Evolutionary conservation across 352 stramenopile species (phyloP).

Genomic region (Globisporangium viniferum): DNA sequence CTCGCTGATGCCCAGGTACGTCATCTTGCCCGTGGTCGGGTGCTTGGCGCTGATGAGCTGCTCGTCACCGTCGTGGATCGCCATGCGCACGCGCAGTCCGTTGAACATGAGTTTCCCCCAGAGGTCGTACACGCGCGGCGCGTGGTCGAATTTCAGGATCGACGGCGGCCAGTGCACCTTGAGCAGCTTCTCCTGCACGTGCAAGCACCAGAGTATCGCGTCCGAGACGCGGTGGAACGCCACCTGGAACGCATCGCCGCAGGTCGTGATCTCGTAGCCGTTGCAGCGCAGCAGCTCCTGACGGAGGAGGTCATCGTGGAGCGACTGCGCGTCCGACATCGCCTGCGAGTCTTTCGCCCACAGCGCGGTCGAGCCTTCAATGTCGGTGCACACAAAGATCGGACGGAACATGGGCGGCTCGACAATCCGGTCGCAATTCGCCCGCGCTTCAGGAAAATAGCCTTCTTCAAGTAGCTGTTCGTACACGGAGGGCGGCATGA

Average conservation of each 20-base stretch:
- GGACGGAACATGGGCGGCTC: slow-evolving; percentile 47
- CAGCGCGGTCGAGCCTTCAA: slow-evolving; percentile 71
- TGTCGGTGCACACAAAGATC: slow-evolving; percentile 82
- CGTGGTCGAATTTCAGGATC: slow-evolving; percentile 42
- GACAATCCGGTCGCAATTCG: slow-evolving; percentile 31
- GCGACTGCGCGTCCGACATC: slow-evolving; percentile 64
- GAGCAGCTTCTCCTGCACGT: slow-evolving; percentile 64
- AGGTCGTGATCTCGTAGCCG: slow-evolving; percentile 82
- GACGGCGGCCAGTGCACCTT: slow-evolving; percentile 49
- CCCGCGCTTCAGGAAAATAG: slow-evolving; percentile 44
- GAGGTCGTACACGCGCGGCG: slow-evolving; percentile 42
- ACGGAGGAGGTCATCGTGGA: slow-evolving; percentile 72
- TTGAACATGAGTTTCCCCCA: slow-evolving; percentile 64
- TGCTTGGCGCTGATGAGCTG: slow-evolving; percentile 64
- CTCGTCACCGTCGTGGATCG: slow-evolving; percentile 68
- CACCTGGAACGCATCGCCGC: slow-evolving; percentile 76
- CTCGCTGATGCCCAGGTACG: slow-evolving; percentile 66
- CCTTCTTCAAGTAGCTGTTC: slow-evolving; percentile 61
- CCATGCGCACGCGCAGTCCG: slow-evolving; percentile 74
- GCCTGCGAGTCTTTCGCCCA: slow-evolving; percentile 45
- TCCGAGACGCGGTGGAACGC: slow-evolving; percentile 69
- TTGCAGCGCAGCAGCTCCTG: slow-evolving; percentile 45
- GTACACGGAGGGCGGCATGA: slow-evolving; percentile 61
- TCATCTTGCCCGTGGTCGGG: slow-evolving; percentile 74
- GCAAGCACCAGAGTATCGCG: slow-evolving; percentile 61